Evolutionary conservation across 768 basidiomycete species (phyloP), one percentile per base, ranked within the genome.

Genomic region (Boletus eberwhitei): DNA sequence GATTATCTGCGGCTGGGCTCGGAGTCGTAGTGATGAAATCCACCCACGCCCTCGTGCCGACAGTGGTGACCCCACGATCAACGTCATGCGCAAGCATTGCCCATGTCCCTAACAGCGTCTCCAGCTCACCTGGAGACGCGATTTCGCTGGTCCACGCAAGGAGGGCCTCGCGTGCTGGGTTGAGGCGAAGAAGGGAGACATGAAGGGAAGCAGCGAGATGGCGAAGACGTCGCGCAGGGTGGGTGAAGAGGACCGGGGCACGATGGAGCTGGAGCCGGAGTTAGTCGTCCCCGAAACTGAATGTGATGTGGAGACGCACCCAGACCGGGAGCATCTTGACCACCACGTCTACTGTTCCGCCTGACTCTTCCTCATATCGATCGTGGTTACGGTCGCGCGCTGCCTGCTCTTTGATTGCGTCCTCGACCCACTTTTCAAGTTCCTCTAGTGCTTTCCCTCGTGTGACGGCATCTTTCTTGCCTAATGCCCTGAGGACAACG

Each of bases 401-500:
- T 16, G 75, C 75, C 14, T 72, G 73, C 37, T 77, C 77, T 43
- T 69, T 71, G 57, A 69, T 64, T 38, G 77, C 77, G 41, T 74
- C 78, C 24, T 83, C 82, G 4, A 92, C 74, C 88, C 89, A 93
- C 2, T 68, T 78, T 8, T 73, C 66, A 29, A 98, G 71, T 55
- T 96, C 95, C 65, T 97, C 94, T 58, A 98, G 73, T 1, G 92
- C 95, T 63, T 86, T 84, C 21, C 79, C 73, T 70, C 90, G 88
- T 2, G 96, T 98, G 29, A 92, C 79, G 26, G 81, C 79, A 53
- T 95, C 93, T 74, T 96, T 96, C 81, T 98, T 98, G 26, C 82
- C 85, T 48, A 98, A 75, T 58, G 82, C 80, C 46, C 93, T 75
- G 50, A 98, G 77, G 3, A 93, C 80, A 44, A 98, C 83, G 8